phyloP scores from a whole-genome alignment of 192 early-diverging fungal species.

The Tieghemiomyces parasiticus region DNA sequence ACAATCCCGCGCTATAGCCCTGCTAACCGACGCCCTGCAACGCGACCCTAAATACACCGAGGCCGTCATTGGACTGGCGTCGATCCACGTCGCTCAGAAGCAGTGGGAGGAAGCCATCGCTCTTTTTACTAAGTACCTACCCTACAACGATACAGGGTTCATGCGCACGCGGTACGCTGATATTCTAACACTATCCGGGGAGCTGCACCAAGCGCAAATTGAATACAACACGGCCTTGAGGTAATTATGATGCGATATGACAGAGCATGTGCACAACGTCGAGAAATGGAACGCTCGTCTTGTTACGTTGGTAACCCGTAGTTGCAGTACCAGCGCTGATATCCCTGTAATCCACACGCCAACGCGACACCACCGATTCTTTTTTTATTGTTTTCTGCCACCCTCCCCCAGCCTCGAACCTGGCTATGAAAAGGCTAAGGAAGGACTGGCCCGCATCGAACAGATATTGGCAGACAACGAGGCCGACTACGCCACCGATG shows the following conservation, averaged over 20 bases:
- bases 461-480: conserved; percentile 15
- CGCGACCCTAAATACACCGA: conserved; percentile 15
- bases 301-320: no score
- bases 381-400: no score
- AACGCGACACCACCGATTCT: no score
- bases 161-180: conserved; percentile 27
- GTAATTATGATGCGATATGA: no score
- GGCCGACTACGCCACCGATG: conserved; percentile 6
- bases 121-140: conserved; percentile 18
- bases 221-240: conserved; percentile 23
- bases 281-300: no score
- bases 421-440: conserved; percentile 16
- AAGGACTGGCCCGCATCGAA: conserved; percentile 23
- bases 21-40: conserved; percentile 19
- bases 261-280: no score
- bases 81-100: conserved; percentile 17
- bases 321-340: no score
- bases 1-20: conserved; percentile 6
- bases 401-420: conserved; percentile 21
- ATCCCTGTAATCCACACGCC: no score
- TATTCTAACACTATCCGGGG: conserved; percentile 24
- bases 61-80: conserved; percentile 21
- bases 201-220: conserved; percentile 20
- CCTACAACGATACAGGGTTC: conserved; percentile 21
- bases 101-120: conserved; percentile 12